A percentile compares a stretch with the other conserved stretches of the same genome.
Conservation (phyloP, 768 basidiomycete genomes). For the Mycena olivaceomarginata region DNA sequence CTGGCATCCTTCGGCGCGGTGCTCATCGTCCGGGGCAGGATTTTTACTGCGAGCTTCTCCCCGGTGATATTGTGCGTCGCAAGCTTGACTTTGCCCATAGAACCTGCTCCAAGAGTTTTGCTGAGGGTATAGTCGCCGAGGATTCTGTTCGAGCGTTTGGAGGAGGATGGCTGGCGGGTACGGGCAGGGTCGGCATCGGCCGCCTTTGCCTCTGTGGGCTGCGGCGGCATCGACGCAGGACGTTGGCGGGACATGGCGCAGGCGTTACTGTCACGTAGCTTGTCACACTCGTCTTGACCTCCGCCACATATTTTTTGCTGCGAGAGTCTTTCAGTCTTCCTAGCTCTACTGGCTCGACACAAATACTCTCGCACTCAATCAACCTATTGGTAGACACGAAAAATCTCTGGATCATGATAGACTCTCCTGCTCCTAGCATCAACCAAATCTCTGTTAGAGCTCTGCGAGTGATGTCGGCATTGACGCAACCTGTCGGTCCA, state of each 20-base stretch:
- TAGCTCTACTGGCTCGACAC: no score
- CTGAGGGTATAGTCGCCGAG: constrained; percentile 97
- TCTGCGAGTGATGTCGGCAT: no score
- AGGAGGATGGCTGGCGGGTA: constrained; percentile 34
- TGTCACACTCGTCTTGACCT: background rate
- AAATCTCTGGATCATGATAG: no score
- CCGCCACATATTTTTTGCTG: no score
- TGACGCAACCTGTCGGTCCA: no score
- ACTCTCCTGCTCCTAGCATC: no score
- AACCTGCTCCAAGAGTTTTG: constrained; percentile 97
- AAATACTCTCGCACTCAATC: no score
- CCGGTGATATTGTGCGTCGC: constrained; percentile 92
- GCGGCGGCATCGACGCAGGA: constrained; percentile 39
- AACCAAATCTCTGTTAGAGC: no score
- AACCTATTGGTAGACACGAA: no score
- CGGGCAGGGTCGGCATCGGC: background rate
- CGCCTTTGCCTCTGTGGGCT: background rate
- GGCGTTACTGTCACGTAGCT: background rate
- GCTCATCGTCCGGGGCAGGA: constrained; percentile 84
- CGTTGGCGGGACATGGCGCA: constrained; percentile 31
- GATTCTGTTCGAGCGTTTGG: constrained; percentile 72
- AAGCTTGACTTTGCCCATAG: constrained; percentile 99
- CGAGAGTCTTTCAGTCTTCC: no score
- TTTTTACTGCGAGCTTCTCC: constrained; percentile 99
- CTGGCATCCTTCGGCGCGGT: constrained; percentile 87